Evolutionary conservation across 306 rosid genomes (phyloP).

Genomic region (Begonia peltatifolia): DNA sequence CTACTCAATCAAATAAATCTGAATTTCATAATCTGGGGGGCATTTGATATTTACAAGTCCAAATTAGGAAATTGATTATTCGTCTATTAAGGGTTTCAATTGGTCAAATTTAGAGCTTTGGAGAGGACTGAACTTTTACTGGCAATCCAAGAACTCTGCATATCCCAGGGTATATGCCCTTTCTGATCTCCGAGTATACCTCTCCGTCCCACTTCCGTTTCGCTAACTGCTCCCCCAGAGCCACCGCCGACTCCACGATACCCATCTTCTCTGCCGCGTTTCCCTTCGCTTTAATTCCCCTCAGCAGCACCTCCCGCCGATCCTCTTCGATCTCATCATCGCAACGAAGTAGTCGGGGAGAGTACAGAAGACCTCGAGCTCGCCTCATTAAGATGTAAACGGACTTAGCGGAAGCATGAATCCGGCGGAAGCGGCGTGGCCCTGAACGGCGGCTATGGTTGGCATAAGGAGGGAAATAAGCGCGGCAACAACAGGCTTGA

Average conservation of each 20-base stretch:
- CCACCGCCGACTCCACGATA: too few relatives aligned
- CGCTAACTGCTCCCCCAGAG: conserved; percentile 30
- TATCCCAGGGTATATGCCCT: conserved; percentile 39
- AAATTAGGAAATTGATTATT: too few relatives aligned
- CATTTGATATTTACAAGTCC: too few relatives aligned
- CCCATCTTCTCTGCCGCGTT: too few relatives aligned
- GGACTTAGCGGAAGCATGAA: too few relatives aligned
- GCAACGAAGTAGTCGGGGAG: conserved; percentile 52
- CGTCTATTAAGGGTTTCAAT: too few relatives aligned
- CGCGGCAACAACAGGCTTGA: conserved; percentile 38
- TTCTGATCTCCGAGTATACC: conserved; percentile 52
- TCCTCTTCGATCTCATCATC: too few relatives aligned
- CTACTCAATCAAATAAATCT: neutral
- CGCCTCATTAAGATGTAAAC: conserved; percentile 44
- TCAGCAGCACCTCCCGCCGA: too few relatives aligned
- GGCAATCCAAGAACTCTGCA: conserved; percentile 27
- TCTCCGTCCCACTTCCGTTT: conserved; percentile 41
- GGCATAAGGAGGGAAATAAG: conserved; percentile 58
- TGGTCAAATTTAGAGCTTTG: conserved; percentile 22
- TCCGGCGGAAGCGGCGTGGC: too few relatives aligned
- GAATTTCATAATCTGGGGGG: neutral
- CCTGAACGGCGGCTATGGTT: conserved; percentile 46
- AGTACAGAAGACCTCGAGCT: too few relatives aligned
- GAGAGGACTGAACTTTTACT: neutral
- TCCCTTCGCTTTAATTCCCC: too few relatives aligned